Evolutionary conservation across 495 filamentous ascomycete species (phyloP).

Genomic region (Penicillium goetzii): DNA sequence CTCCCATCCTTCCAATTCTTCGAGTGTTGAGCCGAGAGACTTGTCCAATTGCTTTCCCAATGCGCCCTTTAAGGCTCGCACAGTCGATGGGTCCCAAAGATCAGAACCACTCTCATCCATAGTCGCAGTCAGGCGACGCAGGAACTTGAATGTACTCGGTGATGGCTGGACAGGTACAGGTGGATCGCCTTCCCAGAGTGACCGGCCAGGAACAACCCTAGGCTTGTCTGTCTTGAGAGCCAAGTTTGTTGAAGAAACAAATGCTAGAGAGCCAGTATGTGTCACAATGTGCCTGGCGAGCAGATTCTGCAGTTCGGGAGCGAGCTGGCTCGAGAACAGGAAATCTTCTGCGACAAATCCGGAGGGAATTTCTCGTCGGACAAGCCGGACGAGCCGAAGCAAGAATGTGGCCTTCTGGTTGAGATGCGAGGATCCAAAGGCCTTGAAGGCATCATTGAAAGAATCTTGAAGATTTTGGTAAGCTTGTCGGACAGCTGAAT

Average conservation of each 20-base stretch:
- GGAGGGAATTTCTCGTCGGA: conserved; percentile 65
- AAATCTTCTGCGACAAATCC: conserved; percentile 43
- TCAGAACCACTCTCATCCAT: conserved; percentile 77
- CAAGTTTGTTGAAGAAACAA: conserved; percentile 16
- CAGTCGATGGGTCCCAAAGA: conserved; percentile 78
- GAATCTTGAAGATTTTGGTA: conserved; percentile 62
- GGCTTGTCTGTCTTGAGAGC: conserved; percentile 20
- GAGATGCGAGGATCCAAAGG: conserved; percentile 44
- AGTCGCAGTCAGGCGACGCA: conserved; percentile 62
- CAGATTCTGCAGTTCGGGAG: conserved; percentile 61
- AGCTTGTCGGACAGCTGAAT: conserved; percentile 57
- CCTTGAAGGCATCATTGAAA: conserved; percentile 51
- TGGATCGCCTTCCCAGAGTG: conserved; percentile 79
- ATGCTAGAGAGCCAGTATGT: conserved; percentile 16
- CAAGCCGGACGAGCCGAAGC: conserved; percentile 74
- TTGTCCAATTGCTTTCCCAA: conserved; percentile 45
- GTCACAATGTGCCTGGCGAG: conserved; percentile 47
- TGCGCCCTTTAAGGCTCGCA: conserved; percentile 61
- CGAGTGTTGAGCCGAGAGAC: conserved; percentile 26
- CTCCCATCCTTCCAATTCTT: conserved; percentile 24
- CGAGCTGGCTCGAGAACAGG: conserved; percentile 44
- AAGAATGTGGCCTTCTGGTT: conserved; percentile 69
- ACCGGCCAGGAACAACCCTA: conserved; percentile 47
- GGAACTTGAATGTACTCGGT: conserved; percentile 71
- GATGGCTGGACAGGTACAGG: conserved; percentile 82